These are phyloP conservation scores for Sporothrix mexicana DNA, from an alignment of 2,329 filamentous ascomycete species.

Conservation along the genomic window DNA sequence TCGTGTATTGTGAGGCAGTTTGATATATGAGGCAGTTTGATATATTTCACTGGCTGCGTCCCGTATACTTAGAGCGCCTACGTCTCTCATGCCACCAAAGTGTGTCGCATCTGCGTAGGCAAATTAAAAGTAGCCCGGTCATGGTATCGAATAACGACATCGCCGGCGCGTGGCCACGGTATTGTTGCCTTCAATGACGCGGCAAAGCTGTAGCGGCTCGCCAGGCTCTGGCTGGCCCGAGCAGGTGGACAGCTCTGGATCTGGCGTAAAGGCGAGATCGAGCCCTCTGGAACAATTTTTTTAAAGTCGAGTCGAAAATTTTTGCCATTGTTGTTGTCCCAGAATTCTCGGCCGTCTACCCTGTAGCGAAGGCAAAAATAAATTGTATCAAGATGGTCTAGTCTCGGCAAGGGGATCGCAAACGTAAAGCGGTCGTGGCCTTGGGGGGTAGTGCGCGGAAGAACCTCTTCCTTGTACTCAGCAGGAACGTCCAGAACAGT, in stretches of 20 bases:
- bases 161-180: conserved; percentile 50
- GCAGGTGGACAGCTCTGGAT: background rate
- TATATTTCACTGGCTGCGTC: conserved; percentile 5
- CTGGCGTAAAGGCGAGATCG: background rate
- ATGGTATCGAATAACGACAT: background rate
- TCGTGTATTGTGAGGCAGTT: background rate
- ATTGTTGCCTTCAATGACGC: conserved; percentile 85
- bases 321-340: conserved; percentile 87
- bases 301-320: conserved; percentile 95
- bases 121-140: conserved; percentile 6
- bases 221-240: conserved; percentile 66
- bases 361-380: conserved; percentile 90
- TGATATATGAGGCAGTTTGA: background rate
- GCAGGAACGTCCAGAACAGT: conserved; percentile 91
- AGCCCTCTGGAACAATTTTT: conserved; percentile 47
- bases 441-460: conserved; percentile 63
- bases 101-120: background rate
- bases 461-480: conserved; percentile 83
- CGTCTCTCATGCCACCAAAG: background rate
- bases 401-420: conserved; percentile 88
- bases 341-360: conserved; percentile 85
- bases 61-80: background rate
- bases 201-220: conserved; percentile 84
- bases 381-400: conserved; percentile 90
- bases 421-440: conserved; percentile 91